phyloP scores from a whole-genome alignment of 495 filamentous ascomycete species.

The Neurospora discreta region DNA sequence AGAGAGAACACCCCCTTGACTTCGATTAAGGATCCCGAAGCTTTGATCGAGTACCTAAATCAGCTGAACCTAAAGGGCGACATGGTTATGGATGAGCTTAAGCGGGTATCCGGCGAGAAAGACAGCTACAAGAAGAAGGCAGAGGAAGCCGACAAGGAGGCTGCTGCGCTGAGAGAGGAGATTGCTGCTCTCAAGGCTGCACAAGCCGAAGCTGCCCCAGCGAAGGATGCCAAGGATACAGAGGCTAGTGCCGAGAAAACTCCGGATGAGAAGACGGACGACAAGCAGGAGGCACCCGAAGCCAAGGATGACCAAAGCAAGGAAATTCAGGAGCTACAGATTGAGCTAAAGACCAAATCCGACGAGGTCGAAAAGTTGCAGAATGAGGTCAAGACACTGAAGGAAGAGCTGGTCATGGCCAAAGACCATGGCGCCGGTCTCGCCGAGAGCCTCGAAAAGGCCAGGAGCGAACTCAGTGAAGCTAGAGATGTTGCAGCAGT shows the following conservation, averaged over 20 bases:
- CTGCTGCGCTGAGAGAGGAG: constrained; percentile 40
- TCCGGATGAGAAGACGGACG: not conserved
- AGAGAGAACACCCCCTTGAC: constrained; percentile 86
- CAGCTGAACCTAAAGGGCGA: constrained; percentile 76
- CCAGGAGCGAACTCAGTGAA: constrained; percentile 47
- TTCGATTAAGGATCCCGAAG: constrained; percentile 73
- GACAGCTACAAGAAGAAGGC: constrained; percentile 70
- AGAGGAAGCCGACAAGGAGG: constrained; percentile 54
- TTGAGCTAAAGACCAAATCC: constrained; percentile 42
- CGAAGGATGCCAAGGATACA: constrained; percentile 5
- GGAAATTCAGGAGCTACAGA: constrained; percentile 55
- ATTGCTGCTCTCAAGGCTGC: constrained; percentile 20
- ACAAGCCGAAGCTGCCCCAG: constrained; percentile 18
- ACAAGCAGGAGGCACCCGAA: constrained; percentile 13
- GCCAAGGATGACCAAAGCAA: constrained; percentile 40
- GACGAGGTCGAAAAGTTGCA: constrained; percentile 29
- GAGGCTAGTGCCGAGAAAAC: not conserved
- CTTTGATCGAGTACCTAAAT: constrained; percentile 87
- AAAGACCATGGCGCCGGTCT: constrained; percentile 57
- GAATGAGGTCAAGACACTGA: constrained; percentile 24
- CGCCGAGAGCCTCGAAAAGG: constrained; percentile 49
- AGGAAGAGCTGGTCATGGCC: constrained; percentile 34
- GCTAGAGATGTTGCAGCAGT: constrained; percentile 47
- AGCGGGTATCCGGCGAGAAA: constrained; percentile 68
- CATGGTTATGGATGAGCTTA: constrained; percentile 88